Base-by-base conservation (phyloP, 2,329 filamentous ascomycete species). In the Macrophomina phaseolina region DNA sequence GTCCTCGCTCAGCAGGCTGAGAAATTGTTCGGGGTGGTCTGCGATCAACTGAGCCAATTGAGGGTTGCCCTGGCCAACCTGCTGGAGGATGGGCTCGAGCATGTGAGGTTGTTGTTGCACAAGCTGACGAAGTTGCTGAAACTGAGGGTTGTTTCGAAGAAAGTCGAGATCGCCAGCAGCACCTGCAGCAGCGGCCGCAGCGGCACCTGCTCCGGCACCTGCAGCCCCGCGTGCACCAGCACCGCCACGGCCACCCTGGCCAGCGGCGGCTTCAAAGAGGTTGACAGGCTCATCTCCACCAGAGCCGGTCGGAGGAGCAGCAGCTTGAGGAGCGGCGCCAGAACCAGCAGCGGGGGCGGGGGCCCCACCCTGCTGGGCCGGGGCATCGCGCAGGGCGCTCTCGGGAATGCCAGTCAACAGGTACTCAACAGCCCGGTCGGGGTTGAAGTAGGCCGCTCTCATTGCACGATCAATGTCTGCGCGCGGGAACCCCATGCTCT, bases 51-150 rank as follows among this genome's bases (percentile, higher is more conserved):
- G 90, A 7, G 95, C 95, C 65, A 99, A 88, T 77, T 97, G 91
- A 18, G 95, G 95, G 82, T 99, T 99, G 32, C 94, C 94, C 28
- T 93, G 91, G 42, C 93, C 94, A 45, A 99, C 92, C 81, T 97
- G 94, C 81, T 98, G 94, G 66, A 99, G 85, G 72, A 99, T 98
- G 6, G 95, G 94, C 83, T 99, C 95, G 28, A 99, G 90, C 95
- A 99, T 99, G 78, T 95, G 91, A 18, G 95, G 95, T 78, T 98
- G 92, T 79, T 97, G 94, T 81, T 99, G 95, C 52, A 99, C 94
- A 28, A 99, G 90, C 81, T 97, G 94, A 70, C 95, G 91, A 68
- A 99, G 87, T 81, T 99, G 95, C 82, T 98, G 95, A 82, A 99
- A 99, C 80, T 98, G 94, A 30, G 94, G 90, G 79, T 98, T 98